Conservation (phyloP, 1,284 basidiomycete species). For the Irpex sp. region DNA sequence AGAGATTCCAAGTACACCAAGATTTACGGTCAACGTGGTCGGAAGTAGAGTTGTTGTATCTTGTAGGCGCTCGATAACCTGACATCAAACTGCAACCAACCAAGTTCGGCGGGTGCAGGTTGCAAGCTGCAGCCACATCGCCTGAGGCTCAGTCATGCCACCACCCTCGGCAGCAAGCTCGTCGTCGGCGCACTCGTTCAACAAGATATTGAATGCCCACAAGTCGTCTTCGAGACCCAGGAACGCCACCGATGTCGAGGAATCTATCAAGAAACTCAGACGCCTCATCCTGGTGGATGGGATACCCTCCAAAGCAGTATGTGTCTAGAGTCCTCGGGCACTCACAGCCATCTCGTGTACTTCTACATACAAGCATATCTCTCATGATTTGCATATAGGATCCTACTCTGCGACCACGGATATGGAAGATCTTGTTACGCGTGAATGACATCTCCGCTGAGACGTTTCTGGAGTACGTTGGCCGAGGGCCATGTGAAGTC, state of each 20-base stretch:
- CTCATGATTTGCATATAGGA: constrained; percentile 42
- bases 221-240: constrained; percentile 59
- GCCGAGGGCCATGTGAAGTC: constrained; percentile 81
- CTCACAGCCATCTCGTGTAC: background rate
- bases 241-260: constrained; percentile 66
- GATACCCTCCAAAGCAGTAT: constrained; percentile 68
- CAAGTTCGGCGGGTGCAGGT: background rate
- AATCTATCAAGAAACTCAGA: constrained; percentile 77
- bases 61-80: background rate
- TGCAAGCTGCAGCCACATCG: background rate
- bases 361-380: constrained; percentile 1
- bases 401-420: constrained; percentile 68
- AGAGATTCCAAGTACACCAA: background rate
- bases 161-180: constrained; percentile 24
- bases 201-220: constrained; percentile 70
- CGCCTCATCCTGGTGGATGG: constrained; percentile 86
- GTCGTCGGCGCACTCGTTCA: constrained; percentile 66
- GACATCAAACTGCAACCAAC: constrained; percentile 5
- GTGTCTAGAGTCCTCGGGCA: constrained; percentile 6
- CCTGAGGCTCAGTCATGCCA: background rate
- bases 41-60: background rate
- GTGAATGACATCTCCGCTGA: constrained; percentile 76
- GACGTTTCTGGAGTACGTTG: constrained; percentile 79
- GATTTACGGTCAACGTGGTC: no score
- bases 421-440: constrained; percentile 91